Conservation (phyloP, 2,329 filamentous ascomycete species). For the Monosporascus ibericus region DNA sequence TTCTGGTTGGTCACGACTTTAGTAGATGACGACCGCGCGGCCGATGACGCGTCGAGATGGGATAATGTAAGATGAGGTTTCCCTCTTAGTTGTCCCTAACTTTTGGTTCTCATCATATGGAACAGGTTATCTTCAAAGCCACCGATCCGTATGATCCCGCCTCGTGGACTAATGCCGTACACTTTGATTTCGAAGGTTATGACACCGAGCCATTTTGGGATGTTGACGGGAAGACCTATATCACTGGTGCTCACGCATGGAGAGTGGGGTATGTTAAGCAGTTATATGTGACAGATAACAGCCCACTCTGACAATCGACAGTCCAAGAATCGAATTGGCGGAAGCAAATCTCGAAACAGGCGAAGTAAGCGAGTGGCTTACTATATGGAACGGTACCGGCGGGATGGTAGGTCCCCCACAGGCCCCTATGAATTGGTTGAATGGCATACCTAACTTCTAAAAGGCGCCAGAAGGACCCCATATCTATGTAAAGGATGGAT, state of each 20-base stretch:
- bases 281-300: slow-evolving; percentile 1
- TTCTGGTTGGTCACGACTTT: slow-evolving; percentile 41
- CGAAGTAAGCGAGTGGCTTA: slow-evolving; percentile 28
- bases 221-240: slow-evolving; percentile 46
- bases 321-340: slow-evolving; percentile 33
- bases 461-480: slow-evolving; percentile 47
- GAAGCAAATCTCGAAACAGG: slow-evolving; percentile 35
- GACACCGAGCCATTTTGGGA: slow-evolving; percentile 53
- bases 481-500: slow-evolving; percentile 43
- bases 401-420: slow-evolving; percentile 20
- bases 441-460: neutral
- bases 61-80: slow-evolving; percentile 20
- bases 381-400: slow-evolving; percentile 43
- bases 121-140: slow-evolving; percentile 37
- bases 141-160: slow-evolving; percentile 33
- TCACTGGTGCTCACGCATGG: slow-evolving; percentile 35
- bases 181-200: slow-evolving; percentile 44
- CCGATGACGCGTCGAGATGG: slow-evolving; percentile 25
- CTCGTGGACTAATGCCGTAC: slow-evolving; percentile 41
- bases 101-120: neutral
- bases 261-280: slow-evolving; percentile 20
- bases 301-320: slow-evolving; percentile 8
- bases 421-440: too few species aligned
- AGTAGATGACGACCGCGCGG: slow-evolving; percentile 27
- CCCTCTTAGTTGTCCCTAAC: neutral